phyloP scores from a whole-genome alignment of 768 basidiomycete genomes.

The Suillus lakei region DNA sequence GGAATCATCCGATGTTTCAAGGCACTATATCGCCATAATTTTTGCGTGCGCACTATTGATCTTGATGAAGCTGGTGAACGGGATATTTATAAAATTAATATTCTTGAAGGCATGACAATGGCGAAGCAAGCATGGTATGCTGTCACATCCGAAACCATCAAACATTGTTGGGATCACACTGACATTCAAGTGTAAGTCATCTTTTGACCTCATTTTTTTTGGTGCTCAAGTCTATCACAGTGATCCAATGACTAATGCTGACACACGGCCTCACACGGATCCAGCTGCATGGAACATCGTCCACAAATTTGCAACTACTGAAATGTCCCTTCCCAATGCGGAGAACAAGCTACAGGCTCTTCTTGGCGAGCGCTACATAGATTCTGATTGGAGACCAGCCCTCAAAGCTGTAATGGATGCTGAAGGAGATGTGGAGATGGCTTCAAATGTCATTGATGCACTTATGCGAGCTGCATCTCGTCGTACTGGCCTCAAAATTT shows the following conservation, averaged over 20 bases:
- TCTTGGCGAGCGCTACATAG: constrained; percentile 13
- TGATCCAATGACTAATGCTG: not conserved
- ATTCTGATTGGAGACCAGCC: constrained; percentile 11
- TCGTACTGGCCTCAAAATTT: constrained; percentile 4
- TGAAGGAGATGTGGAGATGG: constrained; percentile 3
- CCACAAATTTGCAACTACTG: constrained; percentile 18
- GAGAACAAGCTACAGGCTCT: constrained; percentile 14
- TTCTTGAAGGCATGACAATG: constrained; percentile 42
- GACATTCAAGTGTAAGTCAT: constrained; percentile 21
- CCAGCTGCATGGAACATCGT: constrained; percentile 14
- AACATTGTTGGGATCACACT: constrained; percentile 42
- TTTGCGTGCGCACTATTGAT: constrained; percentile 33
- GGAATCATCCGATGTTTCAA: constrained; percentile 36
- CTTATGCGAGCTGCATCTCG: constrained; percentile 1
- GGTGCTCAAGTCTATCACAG: not conserved
- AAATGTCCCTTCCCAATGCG: constrained; percentile 19
- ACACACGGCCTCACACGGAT: constrained; percentile 5
- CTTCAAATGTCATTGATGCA: constrained; percentile 5
- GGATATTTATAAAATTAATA: constrained; percentile 42
- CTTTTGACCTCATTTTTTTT: not conserved
- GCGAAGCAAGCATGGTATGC: constrained; percentile 35
- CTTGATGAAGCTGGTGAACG: constrained; percentile 34
- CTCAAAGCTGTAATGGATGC: constrained; percentile 17
- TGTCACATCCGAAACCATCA: too few species aligned
- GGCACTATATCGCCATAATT: constrained; percentile 36